Conservation (phyloP, 768 basidiomycete genomes). For the Psilocybe azurescens region DNA sequence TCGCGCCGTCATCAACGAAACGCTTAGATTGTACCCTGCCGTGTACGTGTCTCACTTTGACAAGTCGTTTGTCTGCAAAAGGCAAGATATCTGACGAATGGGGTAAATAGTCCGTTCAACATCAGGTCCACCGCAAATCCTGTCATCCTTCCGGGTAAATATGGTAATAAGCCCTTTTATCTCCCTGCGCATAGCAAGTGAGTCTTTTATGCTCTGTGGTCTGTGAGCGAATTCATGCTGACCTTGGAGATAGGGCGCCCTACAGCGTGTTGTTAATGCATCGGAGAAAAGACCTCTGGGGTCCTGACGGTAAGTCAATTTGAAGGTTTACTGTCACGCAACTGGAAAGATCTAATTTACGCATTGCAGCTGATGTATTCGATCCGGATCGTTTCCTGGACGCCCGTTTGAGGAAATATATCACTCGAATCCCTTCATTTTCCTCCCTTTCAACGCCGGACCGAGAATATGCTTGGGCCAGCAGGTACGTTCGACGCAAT, state of each 20-base stretch:
- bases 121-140: conserved; percentile 25
- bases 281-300: conserved; percentile 66
- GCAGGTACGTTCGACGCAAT: conserved; percentile 35
- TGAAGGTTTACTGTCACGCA: no score
- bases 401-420: conserved; percentile 57
- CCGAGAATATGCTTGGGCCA: conserved; percentile 59
- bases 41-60: conserved; percentile 39
- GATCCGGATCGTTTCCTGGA: conserved; percentile 76
- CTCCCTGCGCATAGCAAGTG: conserved; percentile 33
- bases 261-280: conserved; percentile 67
- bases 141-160: conserved; percentile 29
- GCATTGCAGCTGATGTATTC: conserved; percentile 52
- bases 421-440: conserved; percentile 63
- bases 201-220: neutral
- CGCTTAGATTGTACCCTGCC: conserved; percentile 55
- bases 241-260: conserved; percentile 29
- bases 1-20: conserved; percentile 63
- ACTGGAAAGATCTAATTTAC: no score
- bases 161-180: conserved; percentile 41
- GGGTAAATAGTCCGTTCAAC: conserved; percentile 40
- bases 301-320: conserved; percentile 57
- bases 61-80: no score
- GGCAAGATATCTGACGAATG: neutral
- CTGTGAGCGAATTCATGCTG: neutral
- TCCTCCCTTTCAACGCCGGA: conserved; percentile 58